These are phyloP conservation scores for Boletus calvinii DNA, from an alignment of 1,284 basidiomycete genomes.

Conservation along the genomic window DNA sequence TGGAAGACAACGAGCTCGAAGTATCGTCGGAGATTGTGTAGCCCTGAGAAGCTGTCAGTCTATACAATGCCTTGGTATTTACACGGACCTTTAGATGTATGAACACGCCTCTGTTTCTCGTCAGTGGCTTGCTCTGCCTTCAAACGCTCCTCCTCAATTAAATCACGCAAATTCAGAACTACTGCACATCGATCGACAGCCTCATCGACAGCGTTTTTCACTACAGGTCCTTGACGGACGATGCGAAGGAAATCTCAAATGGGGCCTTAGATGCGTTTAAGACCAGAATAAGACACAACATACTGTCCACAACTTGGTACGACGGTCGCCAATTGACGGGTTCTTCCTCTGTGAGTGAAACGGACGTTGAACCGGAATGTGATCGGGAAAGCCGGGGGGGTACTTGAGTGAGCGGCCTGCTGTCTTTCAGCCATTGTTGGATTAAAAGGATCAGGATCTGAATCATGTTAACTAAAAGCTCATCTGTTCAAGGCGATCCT, in stretches of 20 bases:
- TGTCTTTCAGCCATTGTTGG: conserved; percentile 75
- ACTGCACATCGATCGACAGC: conserved; percentile 86
- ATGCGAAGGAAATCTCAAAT: conserved; percentile 82
- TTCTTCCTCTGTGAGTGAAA: conserved; percentile 32
- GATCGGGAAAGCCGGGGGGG: conserved; percentile 38
- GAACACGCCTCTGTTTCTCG: conserved; percentile 61
- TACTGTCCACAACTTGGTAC: conserved; percentile 80
- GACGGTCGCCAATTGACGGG: conserved; percentile 53
- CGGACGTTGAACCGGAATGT: conserved; percentile 42
- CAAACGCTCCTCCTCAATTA: conserved; percentile 81
- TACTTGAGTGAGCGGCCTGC: conserved; percentile 38
- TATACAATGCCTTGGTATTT: background rate
- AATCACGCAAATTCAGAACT: conserved; percentile 84
- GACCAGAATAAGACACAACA: conserved; percentile 25
- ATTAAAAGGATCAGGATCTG: conserved; percentile 86
- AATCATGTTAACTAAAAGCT: conserved; percentile 9
- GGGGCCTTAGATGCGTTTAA: conserved; percentile 5
- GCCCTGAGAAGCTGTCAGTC: conserved; percentile 43
- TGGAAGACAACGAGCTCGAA: conserved; percentile 94
- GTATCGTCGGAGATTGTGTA: conserved; percentile 83
- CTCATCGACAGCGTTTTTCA: conserved; percentile 89
- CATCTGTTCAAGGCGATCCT: conserved; percentile 24
- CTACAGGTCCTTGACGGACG: conserved; percentile 84
- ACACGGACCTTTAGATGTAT: conserved; percentile 67
- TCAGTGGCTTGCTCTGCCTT: conserved; percentile 78